Conservation (phyloP, 176 grass and related monocot species). For the Hyparrhenia diplandra region DNA sequence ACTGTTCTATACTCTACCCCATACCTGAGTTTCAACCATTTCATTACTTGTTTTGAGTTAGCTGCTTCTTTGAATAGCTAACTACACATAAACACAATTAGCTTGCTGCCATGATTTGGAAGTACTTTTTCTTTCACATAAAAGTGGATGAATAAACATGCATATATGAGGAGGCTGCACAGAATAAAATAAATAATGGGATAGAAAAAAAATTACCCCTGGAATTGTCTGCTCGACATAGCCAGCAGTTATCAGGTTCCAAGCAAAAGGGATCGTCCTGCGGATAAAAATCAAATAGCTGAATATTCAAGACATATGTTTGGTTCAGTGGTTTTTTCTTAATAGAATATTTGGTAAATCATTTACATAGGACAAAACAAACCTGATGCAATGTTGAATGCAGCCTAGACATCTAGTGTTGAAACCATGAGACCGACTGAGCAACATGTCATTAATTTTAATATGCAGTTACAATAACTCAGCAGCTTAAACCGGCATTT, state of each 20-base stretch:
- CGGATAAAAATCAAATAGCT: constrained; percentile 3
- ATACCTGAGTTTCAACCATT: background rate
- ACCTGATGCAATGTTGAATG: background rate
- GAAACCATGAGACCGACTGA: background rate
- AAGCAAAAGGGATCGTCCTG: constrained; percentile 92
- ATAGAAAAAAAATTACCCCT: constrained; percentile 53
- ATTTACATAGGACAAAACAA: background rate
- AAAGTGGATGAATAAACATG: background rate
- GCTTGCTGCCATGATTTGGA: background rate
- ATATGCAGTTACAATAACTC: background rate
- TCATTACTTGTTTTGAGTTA: constrained; percentile 1
- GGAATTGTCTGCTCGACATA: constrained; percentile 91
- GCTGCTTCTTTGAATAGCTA: background rate
- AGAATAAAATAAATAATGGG: background rate
- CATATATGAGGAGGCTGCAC: background rate
- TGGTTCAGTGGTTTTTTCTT: background rate
- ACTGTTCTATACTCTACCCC: background rate
- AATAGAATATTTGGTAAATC: background rate
- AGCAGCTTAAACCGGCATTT: background rate
- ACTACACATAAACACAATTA: background rate
- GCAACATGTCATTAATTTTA: background rate
- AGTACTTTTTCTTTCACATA: background rate
- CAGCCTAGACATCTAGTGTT: background rate
- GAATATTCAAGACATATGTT: background rate
- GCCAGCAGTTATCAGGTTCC: constrained; percentile 94